A percentile compares a stretch with the other conserved stretches of the same genome.
phyloP scores from a whole-genome alignment of 2,329 filamentous ascomycete species.

The Arthrobotrys pseudoclavata region DNA sequence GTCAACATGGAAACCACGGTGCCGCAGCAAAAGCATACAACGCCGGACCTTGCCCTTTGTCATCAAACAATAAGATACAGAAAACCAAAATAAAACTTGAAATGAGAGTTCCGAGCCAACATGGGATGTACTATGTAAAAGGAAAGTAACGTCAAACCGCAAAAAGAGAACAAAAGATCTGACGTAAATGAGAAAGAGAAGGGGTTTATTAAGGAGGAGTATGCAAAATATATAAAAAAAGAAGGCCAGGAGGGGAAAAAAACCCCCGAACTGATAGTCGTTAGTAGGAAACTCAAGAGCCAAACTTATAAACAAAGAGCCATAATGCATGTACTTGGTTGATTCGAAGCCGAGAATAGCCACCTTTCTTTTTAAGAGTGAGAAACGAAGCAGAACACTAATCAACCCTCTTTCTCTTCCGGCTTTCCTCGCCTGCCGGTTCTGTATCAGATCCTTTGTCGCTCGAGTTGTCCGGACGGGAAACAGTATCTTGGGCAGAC shows the following conservation, averaged over 20 bases:
- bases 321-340: conserved; percentile 11
- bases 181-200: background rate
- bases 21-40: conserved; percentile 45
- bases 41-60: conserved; percentile 49
- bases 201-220: conserved; percentile 24
- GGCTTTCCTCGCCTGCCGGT: conserved; percentile 45
- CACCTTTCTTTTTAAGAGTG: conserved; percentile 1
- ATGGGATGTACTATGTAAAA: background rate
- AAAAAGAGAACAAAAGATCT: conserved; percentile 14
- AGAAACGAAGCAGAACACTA: conserved; percentile 4
- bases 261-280: conserved; percentile 12
- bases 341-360: background rate
- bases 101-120: conserved; percentile 24
- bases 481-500: conserved; percentile 41
- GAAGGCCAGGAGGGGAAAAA: background rate
- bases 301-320: conserved; percentile 4
- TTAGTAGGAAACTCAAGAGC: conserved; percentile 11
- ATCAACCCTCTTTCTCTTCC: conserved; percentile 55
- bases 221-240: conserved; percentile 25
- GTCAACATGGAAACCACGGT: conserved; percentile 25
- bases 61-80: conserved; percentile 32
- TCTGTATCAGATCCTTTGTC: conserved; percentile 57
- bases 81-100: conserved; percentile 21
- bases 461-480: conserved; percentile 52
- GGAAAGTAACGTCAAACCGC: conserved; percentile 24